Conservation (phyloP, 169 alveolate species). For the Plasmodium reichenowi region DNA sequence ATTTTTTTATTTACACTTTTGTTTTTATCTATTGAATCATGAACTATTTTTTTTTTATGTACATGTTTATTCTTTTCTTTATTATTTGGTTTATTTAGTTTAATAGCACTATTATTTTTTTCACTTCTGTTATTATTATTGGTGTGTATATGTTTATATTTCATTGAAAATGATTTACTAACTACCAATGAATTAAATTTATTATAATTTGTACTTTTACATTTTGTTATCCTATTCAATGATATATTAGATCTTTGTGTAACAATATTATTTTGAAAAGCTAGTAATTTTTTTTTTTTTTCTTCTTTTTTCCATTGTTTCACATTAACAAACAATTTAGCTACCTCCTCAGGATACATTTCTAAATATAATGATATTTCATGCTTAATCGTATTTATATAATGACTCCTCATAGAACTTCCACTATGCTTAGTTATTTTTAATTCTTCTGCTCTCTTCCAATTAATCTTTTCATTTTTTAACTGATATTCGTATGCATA, state of each 20-base stretch:
- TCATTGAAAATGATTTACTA: slow-evolving; percentile 51
- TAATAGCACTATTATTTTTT: background rate
- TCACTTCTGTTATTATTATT: background rate
- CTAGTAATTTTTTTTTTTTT: slow-evolving; percentile 54
- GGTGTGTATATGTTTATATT: background rate
- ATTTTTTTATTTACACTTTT: too few relatives aligned
- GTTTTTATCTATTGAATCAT: too few relatives aligned
- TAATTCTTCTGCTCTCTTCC: slow-evolving; percentile 58
- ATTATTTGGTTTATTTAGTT: too few relatives aligned
- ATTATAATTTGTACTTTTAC: slow-evolving; percentile 58
- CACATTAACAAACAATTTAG: slow-evolving; percentile 41
- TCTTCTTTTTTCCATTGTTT: slow-evolving; percentile 64
- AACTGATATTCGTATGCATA: slow-evolving; percentile 64
- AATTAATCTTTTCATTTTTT: slow-evolving; percentile 58
- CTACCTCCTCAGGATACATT: slow-evolving; percentile 69
- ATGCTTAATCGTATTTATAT: slow-evolving; percentile 48
- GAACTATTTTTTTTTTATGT: too few relatives aligned
- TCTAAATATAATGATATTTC: slow-evolving; percentile 65
- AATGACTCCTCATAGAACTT: slow-evolving; percentile 65
- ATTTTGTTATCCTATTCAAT: slow-evolving; percentile 57
- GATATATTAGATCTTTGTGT: slow-evolving; percentile 56
- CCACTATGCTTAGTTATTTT: slow-evolving; percentile 61
- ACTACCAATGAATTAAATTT: slow-evolving; percentile 47
- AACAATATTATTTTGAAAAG: slow-evolving; percentile 36
- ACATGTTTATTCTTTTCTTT: background rate